A percentile compares a stretch with the other conserved stretches of the same genome.
Evolutionary conservation across 202 grass and related monocot species (phyloP).

Genomic region (Schoenoplectus tabernaemontani): DNA sequence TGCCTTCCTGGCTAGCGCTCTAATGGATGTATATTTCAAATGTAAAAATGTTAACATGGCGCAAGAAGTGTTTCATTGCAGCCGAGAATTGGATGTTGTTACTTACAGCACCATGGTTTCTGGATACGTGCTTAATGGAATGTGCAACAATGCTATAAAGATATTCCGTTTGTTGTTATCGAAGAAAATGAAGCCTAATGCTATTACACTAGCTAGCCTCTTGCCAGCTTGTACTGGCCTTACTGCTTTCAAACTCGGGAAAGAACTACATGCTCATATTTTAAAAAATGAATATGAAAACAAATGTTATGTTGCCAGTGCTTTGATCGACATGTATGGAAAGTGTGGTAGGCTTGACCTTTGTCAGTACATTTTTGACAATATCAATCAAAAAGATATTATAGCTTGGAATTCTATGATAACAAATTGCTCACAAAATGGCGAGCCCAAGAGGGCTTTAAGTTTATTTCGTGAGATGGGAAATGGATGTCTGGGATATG

Average conservation of each 20-base stretch:
- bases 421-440: slow-evolving; percentile 70
- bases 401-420: slow-evolving; percentile 94
- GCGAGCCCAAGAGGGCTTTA: slow-evolving; percentile 59
- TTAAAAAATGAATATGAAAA: slow-evolving; percentile 67
- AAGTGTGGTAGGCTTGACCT: slow-evolving; percentile 72
- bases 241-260: slow-evolving; percentile 47
- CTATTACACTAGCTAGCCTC: slow-evolving; percentile 45
- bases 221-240: slow-evolving; percentile 62
- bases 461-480: slow-evolving; percentile 63
- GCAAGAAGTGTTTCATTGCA: slow-evolving; percentile 50
- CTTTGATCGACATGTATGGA: slow-evolving; percentile 76
- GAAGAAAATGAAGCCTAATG: slow-evolving; percentile 56
- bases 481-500: slow-evolving; percentile 48
- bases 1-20: slow-evolving; percentile 78
- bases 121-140: slow-evolving; percentile 70
- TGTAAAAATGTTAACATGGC: slow-evolving; percentile 59
- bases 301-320: slow-evolving; percentile 61
- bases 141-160: slow-evolving; percentile 44
- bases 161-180: slow-evolving; percentile 51
- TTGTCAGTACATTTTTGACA: slow-evolving; percentile 54
- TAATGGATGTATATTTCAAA: slow-evolving; percentile 84
- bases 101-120: slow-evolving; percentile 76
- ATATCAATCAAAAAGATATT: slow-evolving; percentile 45
- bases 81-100: slow-evolving; percentile 56
- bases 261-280: slow-evolving; percentile 59